Conservation (phyloP, 257 asterid species). For the Mitragyna speciosa region DNA sequence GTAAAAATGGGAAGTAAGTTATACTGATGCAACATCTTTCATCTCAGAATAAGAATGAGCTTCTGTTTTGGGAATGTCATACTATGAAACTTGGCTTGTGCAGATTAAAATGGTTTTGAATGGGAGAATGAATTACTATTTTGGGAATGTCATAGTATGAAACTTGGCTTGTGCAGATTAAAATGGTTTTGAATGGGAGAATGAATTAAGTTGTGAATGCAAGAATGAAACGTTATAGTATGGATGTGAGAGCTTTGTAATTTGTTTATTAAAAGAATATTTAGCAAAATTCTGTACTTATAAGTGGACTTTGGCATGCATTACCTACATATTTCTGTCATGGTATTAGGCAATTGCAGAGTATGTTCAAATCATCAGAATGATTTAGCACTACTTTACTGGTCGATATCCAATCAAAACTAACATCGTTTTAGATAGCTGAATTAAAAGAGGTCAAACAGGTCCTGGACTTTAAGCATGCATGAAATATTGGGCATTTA, state of each 20-base stretch:
- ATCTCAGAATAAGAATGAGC: background rate
- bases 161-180: background rate
- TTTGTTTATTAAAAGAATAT: background rate
- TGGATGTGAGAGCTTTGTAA: background rate
- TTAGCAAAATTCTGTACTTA: background rate
- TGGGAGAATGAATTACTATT: background rate
- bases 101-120: background rate
- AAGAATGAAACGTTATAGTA: background rate
- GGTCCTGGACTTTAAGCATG: background rate
- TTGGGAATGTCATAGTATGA: background rate
- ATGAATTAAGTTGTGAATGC: background rate
- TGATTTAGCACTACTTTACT: background rate
- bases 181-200: background rate
- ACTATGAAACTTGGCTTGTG: background rate
- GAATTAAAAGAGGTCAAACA: background rate
- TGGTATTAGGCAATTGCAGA: background rate
- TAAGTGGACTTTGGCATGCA: background rate
- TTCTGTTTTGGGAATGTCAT: background rate
- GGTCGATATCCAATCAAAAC: background rate
- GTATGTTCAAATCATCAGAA: background rate
- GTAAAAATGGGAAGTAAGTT: constrained; percentile 15
- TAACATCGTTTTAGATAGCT: background rate
- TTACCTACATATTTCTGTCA: background rate
- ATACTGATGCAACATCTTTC: background rate
- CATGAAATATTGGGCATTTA: too few relatives aligned